phyloP scores from a whole-genome alignment of 495 filamentous ascomycete species.

The Chaetomium cochliodes region DNA sequence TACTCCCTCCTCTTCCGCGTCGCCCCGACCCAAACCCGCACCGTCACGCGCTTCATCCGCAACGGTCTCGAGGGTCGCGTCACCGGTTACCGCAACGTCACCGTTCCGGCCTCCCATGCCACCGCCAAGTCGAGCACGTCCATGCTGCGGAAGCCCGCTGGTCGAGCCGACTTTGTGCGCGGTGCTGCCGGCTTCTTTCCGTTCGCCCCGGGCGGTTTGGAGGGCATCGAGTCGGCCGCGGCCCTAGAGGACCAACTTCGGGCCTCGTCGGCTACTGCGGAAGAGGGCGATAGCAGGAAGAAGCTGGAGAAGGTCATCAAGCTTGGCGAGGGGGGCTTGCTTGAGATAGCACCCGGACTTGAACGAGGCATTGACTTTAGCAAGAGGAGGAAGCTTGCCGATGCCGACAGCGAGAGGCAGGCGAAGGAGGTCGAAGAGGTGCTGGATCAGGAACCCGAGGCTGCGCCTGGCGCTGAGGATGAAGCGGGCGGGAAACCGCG shows the following conservation, averaged over 20 bases:
- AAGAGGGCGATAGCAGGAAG: constrained; percentile 44
- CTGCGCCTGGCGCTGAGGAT: constrained; percentile 46
- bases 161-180: constrained; percentile 88
- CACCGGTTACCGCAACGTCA: constrained; percentile 92
- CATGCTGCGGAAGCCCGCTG: constrained; percentile 80
- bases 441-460: constrained; percentile 66
- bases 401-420: constrained; percentile 46
- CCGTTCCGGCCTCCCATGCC: constrained; percentile 82
- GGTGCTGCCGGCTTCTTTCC: constrained; percentile 94
- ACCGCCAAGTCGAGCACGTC: constrained; percentile 98
- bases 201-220: constrained; percentile 89
- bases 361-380: constrained; percentile 71
- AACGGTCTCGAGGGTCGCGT: constrained; percentile 92
- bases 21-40: constrained; percentile 87
- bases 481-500: constrained; percentile 32
- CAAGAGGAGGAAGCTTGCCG: constrained; percentile 58
- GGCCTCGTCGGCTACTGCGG: constrained; percentile 29
- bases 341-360: constrained; percentile 83
- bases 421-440: constrained; percentile 72
- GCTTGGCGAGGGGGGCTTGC: constrained; percentile 74
- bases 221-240: constrained; percentile 78
- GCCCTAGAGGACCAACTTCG: constrained; percentile 65
- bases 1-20: constrained; percentile 78
- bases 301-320: constrained; percentile 78
- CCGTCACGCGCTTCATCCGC: constrained; percentile 84